phyloP scores from a whole-genome alignment of 768 basidiomycete genomes.

The Neoboletus magnificus region DNA sequence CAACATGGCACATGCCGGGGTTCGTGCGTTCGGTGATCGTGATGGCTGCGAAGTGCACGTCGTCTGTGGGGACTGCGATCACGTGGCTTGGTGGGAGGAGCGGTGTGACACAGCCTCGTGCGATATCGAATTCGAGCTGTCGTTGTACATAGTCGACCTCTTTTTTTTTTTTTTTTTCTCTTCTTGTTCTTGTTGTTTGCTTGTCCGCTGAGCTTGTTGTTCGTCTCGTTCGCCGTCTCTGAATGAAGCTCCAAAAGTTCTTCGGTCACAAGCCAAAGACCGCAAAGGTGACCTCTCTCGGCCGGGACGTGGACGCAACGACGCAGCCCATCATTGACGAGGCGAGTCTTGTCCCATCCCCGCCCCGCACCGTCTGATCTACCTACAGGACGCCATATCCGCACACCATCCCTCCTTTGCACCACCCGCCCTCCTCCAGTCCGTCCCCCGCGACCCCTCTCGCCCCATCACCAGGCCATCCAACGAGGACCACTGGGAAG shows the following conservation, averaged over 20 bases:
- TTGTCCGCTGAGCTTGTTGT: neutral
- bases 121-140: slow-evolving; percentile 9
- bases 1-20: slow-evolving; percentile 38
- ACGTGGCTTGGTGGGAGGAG: slow-evolving; percentile 13
- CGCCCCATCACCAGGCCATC: slow-evolving; percentile 30
- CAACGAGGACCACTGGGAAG: slow-evolving; percentile 49
- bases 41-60: no score
- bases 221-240: no score
- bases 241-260: slow-evolving; percentile 54
- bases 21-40: slow-evolving; percentile 72
- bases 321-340: slow-evolving; percentile 29
- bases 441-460: slow-evolving; percentile 6
- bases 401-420: slow-evolving; percentile 22
- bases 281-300: slow-evolving; percentile 28
- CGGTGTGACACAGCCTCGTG: slow-evolving; percentile 22
- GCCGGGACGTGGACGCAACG: slow-evolving; percentile 19
- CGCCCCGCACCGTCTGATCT: slow-evolving; percentile 2
- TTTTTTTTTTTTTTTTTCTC: neutral
- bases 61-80: no score
- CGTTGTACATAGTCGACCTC: neutral
- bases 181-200: neutral
- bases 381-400: slow-evolving; percentile 22
- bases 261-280: slow-evolving; percentile 50
- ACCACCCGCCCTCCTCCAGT: neutral
- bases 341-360: slow-evolving; percentile 8